Conservation (phyloP, 352 stramenopile species). For the Phytopythium aichiense region DNA sequence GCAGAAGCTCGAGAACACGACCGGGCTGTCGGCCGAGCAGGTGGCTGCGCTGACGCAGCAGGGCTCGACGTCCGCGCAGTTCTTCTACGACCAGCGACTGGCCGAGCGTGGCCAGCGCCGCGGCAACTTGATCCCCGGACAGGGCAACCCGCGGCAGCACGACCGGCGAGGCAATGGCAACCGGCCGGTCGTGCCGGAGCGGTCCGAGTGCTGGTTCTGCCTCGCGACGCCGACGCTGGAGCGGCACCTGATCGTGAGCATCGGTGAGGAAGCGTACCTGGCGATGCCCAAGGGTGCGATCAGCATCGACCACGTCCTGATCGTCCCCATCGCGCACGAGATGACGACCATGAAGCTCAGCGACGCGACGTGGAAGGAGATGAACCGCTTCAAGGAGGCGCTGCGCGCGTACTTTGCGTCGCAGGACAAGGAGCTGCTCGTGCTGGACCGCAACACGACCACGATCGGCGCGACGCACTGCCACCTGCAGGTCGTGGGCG, state of each 20-base stretch:
- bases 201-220: slow-evolving; percentile 85
- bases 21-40: slow-evolving; percentile 56
- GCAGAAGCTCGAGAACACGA: slow-evolving; percentile 24
- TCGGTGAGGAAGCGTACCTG: slow-evolving; percentile 74
- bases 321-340: slow-evolving; percentile 77
- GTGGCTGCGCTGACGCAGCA: slow-evolving; percentile 58
- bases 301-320: slow-evolving; percentile 68
- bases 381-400: slow-evolving; percentile 62
- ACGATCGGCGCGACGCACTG: slow-evolving; percentile 71
- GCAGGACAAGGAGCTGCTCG: slow-evolving; percentile 65
- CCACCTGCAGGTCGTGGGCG: slow-evolving; percentile 67
- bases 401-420: slow-evolving; percentile 57
- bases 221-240: slow-evolving; percentile 72
- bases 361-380: slow-evolving; percentile 35
- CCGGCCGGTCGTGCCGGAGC: slow-evolving; percentile 35
- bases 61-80: slow-evolving; percentile 37
- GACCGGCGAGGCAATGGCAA: slow-evolving; percentile 14
- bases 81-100: slow-evolving; percentile 76
- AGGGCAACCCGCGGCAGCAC: slow-evolving; percentile 18
- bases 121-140: slow-evolving; percentile 25
- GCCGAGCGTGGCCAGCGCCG: slow-evolving; percentile 48
- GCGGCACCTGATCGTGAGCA: slow-evolving; percentile 80
- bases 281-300: slow-evolving; percentile 81
- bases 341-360: slow-evolving; percentile 50
- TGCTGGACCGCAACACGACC: slow-evolving; percentile 76